These are phyloP conservation scores for Mycena kentingensis DNA, from an alignment of 768 basidiomycete genomes.

Conservation along the genomic window DNA sequence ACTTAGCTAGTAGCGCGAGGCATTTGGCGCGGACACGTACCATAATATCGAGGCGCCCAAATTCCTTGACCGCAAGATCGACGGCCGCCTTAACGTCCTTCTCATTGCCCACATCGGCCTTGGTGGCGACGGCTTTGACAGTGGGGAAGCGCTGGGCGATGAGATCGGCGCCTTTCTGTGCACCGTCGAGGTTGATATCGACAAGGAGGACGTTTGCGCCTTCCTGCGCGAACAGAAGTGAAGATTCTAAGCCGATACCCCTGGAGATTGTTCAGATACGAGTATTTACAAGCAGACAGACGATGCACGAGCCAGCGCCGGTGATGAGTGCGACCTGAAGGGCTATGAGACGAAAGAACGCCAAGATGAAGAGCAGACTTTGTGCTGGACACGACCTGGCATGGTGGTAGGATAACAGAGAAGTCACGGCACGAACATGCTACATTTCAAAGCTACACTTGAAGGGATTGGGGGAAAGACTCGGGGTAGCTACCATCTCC, in stretches of 20 bases:
- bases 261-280: slow-evolving; percentile 42
- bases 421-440: slow-evolving; percentile 9
- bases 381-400: slow-evolving; percentile 70
- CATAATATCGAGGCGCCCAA: slow-evolving; percentile 95
- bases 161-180: slow-evolving; percentile 62
- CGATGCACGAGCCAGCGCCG: slow-evolving; percentile 82
- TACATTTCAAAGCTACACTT: slow-evolving; percentile 2
- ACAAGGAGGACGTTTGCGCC: slow-evolving; percentile 89
- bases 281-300: not conserved
- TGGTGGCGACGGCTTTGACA: slow-evolving; percentile 66
- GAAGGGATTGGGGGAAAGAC: slow-evolving; percentile 42
- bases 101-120: slow-evolving; percentile 90
- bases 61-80: slow-evolving; percentile 74
- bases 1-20: not conserved
- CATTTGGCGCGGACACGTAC: slow-evolving; percentile 44
- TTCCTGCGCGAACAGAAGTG: slow-evolving; percentile 93
- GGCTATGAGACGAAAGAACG: slow-evolving; percentile 4
- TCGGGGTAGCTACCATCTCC: slow-evolving; percentile 43
- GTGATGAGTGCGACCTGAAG: slow-evolving; percentile 76
- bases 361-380: slow-evolving; percentile 39
- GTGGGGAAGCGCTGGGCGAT: slow-evolving; percentile 70
- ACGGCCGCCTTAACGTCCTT: slow-evolving; percentile 81
- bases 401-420: slow-evolving; percentile 36
- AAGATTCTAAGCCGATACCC: slow-evolving; percentile 94
- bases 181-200: slow-evolving; percentile 82